These are phyloP conservation scores for Laguncularia racemosa DNA, from an alignment of 345 rosid species.

Conservation along the genomic window DNA sequence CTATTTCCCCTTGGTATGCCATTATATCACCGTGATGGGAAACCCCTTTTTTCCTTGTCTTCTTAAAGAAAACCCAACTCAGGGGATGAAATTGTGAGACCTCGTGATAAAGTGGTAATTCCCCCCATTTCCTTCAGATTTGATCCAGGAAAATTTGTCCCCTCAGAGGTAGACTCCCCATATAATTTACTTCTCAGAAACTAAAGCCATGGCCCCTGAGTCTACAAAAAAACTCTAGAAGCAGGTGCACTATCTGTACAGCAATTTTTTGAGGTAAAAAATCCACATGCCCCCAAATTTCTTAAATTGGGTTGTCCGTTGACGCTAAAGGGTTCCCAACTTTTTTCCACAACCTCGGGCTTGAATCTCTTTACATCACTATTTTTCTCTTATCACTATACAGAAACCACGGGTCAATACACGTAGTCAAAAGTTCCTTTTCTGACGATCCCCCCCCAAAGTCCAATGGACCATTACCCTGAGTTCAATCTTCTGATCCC, in stretches of 20 bases:
- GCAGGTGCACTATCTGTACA: constrained; percentile 18
- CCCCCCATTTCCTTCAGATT: constrained; percentile 28
- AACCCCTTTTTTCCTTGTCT: constrained; percentile 11
- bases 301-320: constrained; percentile 2
- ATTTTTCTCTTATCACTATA: constrained; percentile 34
- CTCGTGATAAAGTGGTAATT: constrained; percentile 9
- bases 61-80: constrained; percentile 4
- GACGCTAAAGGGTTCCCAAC: constrained; percentile 22
- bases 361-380: constrained; percentile 44
- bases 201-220: constrained; percentile 14
- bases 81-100: not conserved
- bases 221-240: constrained; percentile 8
- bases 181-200: constrained; percentile 20
- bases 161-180: constrained; percentile 15
- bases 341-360: constrained; percentile 28
- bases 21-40: constrained; percentile 17
- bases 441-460: constrained; percentile 24
- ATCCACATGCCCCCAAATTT: constrained; percentile 15
- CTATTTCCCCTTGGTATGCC: constrained; percentile 12
- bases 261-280: constrained; percentile 20
- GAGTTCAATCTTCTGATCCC: constrained; percentile 14
- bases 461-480: constrained; percentile 4
- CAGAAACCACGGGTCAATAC: constrained; percentile 16
- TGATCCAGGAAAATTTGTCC: constrained; percentile 20
- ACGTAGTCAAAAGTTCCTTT: constrained; percentile 19